Evolutionary conservation across 202 grass and related monocot genomes (phyloP), one percentile per base, ranked within the genome.

Genomic region (Carex sylvatica): DNA sequence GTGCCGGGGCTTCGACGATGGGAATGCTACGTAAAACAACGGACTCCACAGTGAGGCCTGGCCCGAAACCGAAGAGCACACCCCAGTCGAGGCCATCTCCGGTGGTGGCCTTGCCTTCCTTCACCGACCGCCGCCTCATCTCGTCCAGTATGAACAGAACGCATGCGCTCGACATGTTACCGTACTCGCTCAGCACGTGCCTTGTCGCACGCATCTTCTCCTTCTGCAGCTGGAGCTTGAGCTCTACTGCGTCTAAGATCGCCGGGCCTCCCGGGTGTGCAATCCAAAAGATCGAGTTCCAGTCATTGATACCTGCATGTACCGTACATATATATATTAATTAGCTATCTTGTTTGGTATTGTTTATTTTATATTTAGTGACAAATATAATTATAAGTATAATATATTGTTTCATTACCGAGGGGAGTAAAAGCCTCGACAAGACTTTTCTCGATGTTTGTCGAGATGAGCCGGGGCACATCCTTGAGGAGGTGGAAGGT

Each of bases 81-180:
- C 92, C 92, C 92, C 87, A 91, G 23, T 94, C 89, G 35, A 91
- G 58, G 0, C 92, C 92, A 20, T 94, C 92, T 14, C 92, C 92
- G 30, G 90, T 95, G 73, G 90, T 95, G 52, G 82, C 36, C 13
- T 82, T 63, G 5, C 93, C 93, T 15, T 95, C 93, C 86, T 88
- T 88, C 0, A 86, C 88, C 12, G 93, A 95, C 23, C 84, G 86
- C 83, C 67, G 80, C 66, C 90, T 88, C 90, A 92, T 95, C 90
- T 95, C 93, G 59, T 95, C 93, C 46, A 95, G 86, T 83, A 95
- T 90, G 79, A 95, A 95, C 26, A 92, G 79, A 2, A 92, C 93
- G 72, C 93, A 95, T 0, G 93, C 92, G 30, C 89, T 91, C 16
- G 89, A 91, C 92, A 94, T 94, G 83, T 94, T 94, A 19, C 92